A percentile compares a stretch with the other conserved stretches of the same genome.
phyloP scores from a whole-genome alignment of 441 rosid species.

The Breynia disticha region DNA sequence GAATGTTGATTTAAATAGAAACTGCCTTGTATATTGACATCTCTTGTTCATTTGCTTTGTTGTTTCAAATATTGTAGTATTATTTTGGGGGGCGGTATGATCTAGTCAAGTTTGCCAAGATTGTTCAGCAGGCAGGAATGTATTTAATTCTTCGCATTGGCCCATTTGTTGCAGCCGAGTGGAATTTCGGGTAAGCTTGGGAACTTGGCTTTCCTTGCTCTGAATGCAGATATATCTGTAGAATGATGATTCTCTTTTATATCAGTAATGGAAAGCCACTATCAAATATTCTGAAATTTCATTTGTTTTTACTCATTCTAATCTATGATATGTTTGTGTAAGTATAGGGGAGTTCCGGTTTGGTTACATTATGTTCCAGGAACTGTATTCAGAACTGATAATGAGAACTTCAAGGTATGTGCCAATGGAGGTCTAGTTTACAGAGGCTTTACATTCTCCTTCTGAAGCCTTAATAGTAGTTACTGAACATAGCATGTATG shows the following conservation, averaged over 20 bases:
- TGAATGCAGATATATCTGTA: background rate
- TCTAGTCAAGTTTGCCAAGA: slow-evolving; percentile 85
- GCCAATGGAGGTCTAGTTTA: slow-evolving; percentile 4
- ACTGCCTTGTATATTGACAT: background rate
- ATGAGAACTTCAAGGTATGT: slow-evolving; percentile 79
- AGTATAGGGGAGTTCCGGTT: slow-evolving; percentile 72
- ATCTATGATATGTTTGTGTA: slow-evolving; percentile 5
- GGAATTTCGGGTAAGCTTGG: slow-evolving; percentile 67
- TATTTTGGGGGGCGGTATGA: slow-evolving; percentile 69
- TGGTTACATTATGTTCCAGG: slow-evolving; percentile 92
- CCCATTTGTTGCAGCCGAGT: slow-evolving; percentile 94
- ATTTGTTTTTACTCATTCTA: slow-evolving; percentile 3
- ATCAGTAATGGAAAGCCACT: background rate
- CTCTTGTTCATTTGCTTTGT: background rate
- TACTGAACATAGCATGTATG: background rate
- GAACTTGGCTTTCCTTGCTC: background rate
- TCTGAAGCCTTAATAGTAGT: background rate
- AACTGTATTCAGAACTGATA: slow-evolving; percentile 80
- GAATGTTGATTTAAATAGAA: background rate
- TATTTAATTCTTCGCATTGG: slow-evolving; percentile 86
- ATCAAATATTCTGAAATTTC: background rate
- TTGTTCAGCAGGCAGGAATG: slow-evolving; percentile 78
- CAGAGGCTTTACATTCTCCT: background rate
- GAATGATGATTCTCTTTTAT: background rate
- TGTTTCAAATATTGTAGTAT: slow-evolving; percentile 33